phyloP scores from a whole-genome alignment of 768 basidiomycete genomes.

The Leccinum olivaceopallidum region DNA sequence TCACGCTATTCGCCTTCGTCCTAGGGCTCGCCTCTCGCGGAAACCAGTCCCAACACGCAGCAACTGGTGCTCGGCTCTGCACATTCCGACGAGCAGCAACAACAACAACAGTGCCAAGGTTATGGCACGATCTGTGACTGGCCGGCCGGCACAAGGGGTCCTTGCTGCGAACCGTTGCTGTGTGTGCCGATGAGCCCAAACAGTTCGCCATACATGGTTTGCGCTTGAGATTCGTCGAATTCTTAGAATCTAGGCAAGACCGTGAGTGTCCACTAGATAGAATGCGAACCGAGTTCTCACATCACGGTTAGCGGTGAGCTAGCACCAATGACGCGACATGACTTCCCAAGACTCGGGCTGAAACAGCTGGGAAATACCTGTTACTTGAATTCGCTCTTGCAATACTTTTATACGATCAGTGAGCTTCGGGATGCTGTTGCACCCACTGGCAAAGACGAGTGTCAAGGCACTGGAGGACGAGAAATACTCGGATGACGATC shows the following conservation, averaged over 20 bases:
- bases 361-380: conserved; percentile 91
- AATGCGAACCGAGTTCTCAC: conserved; percentile 5
- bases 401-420: conserved; percentile 97
- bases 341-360: conserved; percentile 74
- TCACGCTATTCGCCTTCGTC: conserved; percentile 3
- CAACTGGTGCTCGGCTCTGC: conserved; percentile 6
- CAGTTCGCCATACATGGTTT: conserved; percentile 12
- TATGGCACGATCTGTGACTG: neutral
- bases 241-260: conserved; percentile 65
- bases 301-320: conserved; percentile 60
- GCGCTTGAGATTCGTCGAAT: conserved; percentile 27
- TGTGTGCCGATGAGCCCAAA: conserved; percentile 11
- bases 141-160: conserved; percentile 12
- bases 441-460: conserved; percentile 53
- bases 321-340: conserved; percentile 50
- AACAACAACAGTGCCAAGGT: neutral
- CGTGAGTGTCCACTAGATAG: conserved; percentile 51
- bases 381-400: conserved; percentile 71
- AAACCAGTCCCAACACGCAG: neutral
- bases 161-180: conserved; percentile 10
- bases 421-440: conserved; percentile 78
- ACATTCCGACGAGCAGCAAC: neutral
- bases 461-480: conserved; percentile 62
- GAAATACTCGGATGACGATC: conserved; percentile 76
- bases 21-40: conserved; percentile 3